Evolutionary conservation across 768 basidiomycete species (phyloP), one percentile per base, ranked within the genome.

Genomic region (Hericium alpestre): DNA sequence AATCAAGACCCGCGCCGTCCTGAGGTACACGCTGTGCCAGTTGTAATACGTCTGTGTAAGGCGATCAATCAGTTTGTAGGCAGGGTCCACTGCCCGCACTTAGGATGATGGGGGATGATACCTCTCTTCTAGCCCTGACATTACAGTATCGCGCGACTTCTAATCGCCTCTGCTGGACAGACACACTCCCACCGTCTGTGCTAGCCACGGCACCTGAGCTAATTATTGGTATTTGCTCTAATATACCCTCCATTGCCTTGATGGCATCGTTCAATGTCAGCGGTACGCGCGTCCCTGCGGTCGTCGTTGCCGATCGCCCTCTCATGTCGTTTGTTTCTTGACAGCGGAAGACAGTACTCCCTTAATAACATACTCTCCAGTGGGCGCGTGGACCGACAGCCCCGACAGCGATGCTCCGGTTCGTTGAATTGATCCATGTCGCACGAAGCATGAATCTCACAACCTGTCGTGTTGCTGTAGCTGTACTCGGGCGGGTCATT

Each of bases 321-420:
- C 49, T 51, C 49, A 51, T 51, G 22, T 23, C 49, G 16, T 12
- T 51, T 23, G 25, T 7, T n/a, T 37, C 38, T 13, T 39, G 37
- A 20, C 37, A 83, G 82, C 78, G 64, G 80, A 82, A 63, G 80
- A 82, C 63, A 70, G 73, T 65, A 80, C 80, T 59, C 78, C 80
- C 65, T 70, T 81, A 57, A 73, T 82, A 64, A 63, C 71, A 57
- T 83, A 81, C 62, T 65, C 68, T 32, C 80, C 80, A 57, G 65
- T 66, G 63, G 75, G 71, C 56, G 76, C 78, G 57, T 82, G 80
- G 80, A 64, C 65, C 49, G 78, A 79, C 65, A 69, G 74, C 12
- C 71, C 75, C 15, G 63, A 58, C 48, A 66, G 70, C 43, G 76
- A 79, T 64, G 64, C 76, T 76, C 55, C 63, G 74, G 65, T 58